Percentiles rank a stretch among this genome's conserved stretches.
These are phyloP conservation scores for Pseudevernia furfuracea DNA, from an alignment of 495 filamentous ascomycete species.

Conservation along the genomic window DNA sequence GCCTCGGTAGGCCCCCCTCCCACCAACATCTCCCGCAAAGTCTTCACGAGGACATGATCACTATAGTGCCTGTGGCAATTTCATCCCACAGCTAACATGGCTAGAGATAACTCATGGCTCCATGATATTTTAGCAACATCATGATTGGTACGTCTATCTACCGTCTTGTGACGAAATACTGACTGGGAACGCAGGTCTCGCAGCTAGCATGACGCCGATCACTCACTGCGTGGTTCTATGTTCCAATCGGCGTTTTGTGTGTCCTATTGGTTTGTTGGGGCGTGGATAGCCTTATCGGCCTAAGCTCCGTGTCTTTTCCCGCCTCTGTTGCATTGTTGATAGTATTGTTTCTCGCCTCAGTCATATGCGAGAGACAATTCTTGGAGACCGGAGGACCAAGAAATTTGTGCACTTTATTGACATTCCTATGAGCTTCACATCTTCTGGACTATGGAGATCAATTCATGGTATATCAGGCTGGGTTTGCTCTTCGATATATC, in stretches of 20 bases:
- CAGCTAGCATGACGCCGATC: constrained; percentile 31
- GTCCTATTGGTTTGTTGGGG: constrained; percentile 46
- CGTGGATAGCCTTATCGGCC: constrained; percentile 41
- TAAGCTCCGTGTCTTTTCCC: constrained; percentile 44
- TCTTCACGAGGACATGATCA: neutral
- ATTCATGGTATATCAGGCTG: constrained; percentile 31
- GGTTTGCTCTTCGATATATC: constrained; percentile 49
- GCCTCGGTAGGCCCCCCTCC: neutral
- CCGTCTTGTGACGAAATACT: neutral
- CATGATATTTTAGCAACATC: constrained; percentile 5
- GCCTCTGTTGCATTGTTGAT: constrained; percentile 47
- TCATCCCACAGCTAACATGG: neutral
- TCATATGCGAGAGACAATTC: constrained; percentile 37
- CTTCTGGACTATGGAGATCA: neutral
- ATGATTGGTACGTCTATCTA: constrained; percentile 1
- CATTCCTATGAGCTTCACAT: constrained; percentile 37
- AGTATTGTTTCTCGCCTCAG: constrained; percentile 40
- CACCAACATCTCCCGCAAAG: neutral
- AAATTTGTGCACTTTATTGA: constrained; percentile 40
- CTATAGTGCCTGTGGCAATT: neutral
- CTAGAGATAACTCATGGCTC: neutral
- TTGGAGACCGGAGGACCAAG: constrained; percentile 41
- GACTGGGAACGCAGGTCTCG: constrained; percentile 18
- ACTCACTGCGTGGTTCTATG: constrained; percentile 41
- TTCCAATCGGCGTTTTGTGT: constrained; percentile 40